phyloP scores from a whole-genome alignment of 768 basidiomycete species.

The Mrakia blollopis region DNA sequence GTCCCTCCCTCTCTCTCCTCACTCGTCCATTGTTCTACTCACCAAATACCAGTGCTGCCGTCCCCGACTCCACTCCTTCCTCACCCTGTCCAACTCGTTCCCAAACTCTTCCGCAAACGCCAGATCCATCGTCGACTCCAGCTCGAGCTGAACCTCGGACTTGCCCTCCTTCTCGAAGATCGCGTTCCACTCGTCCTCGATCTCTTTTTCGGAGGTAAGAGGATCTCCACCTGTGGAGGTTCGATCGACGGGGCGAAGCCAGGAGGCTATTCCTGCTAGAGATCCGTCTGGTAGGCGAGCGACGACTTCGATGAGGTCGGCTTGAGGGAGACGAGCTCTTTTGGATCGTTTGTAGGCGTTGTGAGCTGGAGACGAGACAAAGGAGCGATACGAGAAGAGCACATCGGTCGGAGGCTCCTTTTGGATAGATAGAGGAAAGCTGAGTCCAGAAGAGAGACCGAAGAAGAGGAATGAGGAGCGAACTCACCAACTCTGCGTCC shows the following conservation, averaged over 20 bases:
- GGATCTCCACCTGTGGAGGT: background rate
- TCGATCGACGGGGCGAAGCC: background rate
- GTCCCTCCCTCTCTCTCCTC: background rate
- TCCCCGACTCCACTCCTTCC: slow-evolving; percentile 7
- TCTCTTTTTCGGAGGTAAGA: background rate
- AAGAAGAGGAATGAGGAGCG: background rate
- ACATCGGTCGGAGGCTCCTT: background rate
- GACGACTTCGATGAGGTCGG: background rate
- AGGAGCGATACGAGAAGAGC: background rate
- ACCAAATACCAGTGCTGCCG: slow-evolving; percentile 4
- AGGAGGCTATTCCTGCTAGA: background rate
- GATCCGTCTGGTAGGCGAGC: background rate
- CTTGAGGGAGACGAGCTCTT: background rate
- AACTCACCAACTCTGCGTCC: background rate
- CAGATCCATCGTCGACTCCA: background rate
- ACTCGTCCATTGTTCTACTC: background rate
- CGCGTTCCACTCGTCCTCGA: background rate
- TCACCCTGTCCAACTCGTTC: slow-evolving; percentile 1
- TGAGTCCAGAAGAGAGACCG: background rate
- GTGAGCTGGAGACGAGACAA: background rate
- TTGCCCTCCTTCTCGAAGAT: background rate
- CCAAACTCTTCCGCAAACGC: background rate
- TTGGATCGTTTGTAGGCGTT: background rate
- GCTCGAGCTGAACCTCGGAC: background rate
- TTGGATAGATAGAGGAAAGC: background rate